phyloP scores from a whole-genome alignment of 495 filamentous ascomycete genomes.

The Diplogelasinospora grovesii region DNA sequence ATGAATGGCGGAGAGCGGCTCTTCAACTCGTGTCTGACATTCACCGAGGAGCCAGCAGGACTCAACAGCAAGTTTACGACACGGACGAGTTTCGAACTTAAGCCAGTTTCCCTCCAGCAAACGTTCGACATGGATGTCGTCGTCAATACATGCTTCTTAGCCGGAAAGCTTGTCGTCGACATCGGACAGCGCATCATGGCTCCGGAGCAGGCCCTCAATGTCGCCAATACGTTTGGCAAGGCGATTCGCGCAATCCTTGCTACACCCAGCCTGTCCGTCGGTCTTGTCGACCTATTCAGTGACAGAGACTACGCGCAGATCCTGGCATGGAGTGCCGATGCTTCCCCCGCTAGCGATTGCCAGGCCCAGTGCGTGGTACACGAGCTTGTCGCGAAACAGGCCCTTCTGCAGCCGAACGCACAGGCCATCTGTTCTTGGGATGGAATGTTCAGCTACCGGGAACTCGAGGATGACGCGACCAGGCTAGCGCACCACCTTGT shows the following conservation, averaged over 20 bases:
- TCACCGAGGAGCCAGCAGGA: slow-evolving; percentile 32
- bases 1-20: slow-evolving; percentile 33
- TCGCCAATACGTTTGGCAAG: slow-evolving; percentile 36
- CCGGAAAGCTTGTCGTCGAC: slow-evolving; percentile 32
- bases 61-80: slow-evolving; percentile 33
- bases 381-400: slow-evolving; percentile 29
- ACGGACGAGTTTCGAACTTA: slow-evolving; percentile 27
- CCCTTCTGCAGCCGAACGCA: slow-evolving; percentile 25
- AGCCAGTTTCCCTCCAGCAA: slow-evolving; percentile 33
- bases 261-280: slow-evolving; percentile 25
- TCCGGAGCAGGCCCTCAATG: slow-evolving; percentile 30
- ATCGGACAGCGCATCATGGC: slow-evolving; percentile 39
- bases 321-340: slow-evolving; percentile 30
- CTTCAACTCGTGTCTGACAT: slow-evolving; percentile 42
- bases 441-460: slow-evolving; percentile 34
- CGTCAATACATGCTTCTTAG: slow-evolving; percentile 31
- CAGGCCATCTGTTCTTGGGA: slow-evolving; percentile 42
- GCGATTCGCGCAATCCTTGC: slow-evolving; percentile 37
- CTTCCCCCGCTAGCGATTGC: slow-evolving; percentile 9
- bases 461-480: slow-evolving; percentile 32
- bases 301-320: slow-evolving; percentile 39
- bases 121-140: slow-evolving; percentile 39
- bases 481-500: slow-evolving; percentile 36
- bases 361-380: slow-evolving; percentile 27
- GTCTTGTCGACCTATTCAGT: slow-evolving; percentile 37